A percentile compares a stretch with the other conserved stretches of the same genome.
These are phyloP conservation scores for Podila clonocystis DNA, from an alignment of 192 early-diverging fungal species.

Conservation along the genomic window DNA sequence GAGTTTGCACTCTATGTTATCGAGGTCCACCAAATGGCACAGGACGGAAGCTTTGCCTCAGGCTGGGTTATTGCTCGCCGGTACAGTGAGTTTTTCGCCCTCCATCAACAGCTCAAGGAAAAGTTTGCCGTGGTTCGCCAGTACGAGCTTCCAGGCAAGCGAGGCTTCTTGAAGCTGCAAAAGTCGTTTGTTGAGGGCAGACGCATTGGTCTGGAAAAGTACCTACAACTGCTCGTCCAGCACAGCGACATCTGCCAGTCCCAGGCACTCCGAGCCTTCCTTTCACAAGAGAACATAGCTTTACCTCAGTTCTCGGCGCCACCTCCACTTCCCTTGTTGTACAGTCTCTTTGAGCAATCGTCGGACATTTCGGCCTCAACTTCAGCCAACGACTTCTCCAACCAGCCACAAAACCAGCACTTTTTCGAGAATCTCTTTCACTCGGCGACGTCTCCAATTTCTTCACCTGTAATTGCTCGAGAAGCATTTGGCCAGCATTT, in stretches of 20 bases:
- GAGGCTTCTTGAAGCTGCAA: conserved; percentile 73
- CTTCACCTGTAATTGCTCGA: conserved; percentile 3
- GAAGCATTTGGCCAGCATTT: not conserved
- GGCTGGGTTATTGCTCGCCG: conserved; percentile 84
- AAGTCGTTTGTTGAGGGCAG: conserved; percentile 77
- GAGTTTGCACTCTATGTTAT: conserved; percentile 72
- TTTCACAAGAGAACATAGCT: conserved; percentile 70
- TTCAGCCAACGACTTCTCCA: not conserved
- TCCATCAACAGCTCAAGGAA: conserved; percentile 77
- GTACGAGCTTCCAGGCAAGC: conserved; percentile 81
- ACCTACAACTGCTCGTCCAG: conserved; percentile 69
- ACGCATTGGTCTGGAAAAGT: conserved; percentile 71
- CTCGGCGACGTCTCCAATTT: conserved; percentile 22
- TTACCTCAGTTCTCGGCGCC: conserved; percentile 41
- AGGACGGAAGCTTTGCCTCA: conserved; percentile 60
- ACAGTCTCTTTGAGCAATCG: conserved; percentile 11
- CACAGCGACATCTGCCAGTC: conserved; percentile 68
- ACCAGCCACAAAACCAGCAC: conserved; percentile 9
- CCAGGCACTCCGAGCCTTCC: conserved; percentile 73
- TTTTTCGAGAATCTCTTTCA: conserved; percentile 47
- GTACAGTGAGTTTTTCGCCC: conserved; percentile 86
- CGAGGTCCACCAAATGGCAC: conserved; percentile 71
- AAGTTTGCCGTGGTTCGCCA: conserved; percentile 66
- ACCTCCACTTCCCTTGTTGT: not conserved
- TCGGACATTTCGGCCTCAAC: not conserved